Evolutionary conservation across 208 protist species (phyloP).

Genomic region (Leishmania amazonensis): DNA sequence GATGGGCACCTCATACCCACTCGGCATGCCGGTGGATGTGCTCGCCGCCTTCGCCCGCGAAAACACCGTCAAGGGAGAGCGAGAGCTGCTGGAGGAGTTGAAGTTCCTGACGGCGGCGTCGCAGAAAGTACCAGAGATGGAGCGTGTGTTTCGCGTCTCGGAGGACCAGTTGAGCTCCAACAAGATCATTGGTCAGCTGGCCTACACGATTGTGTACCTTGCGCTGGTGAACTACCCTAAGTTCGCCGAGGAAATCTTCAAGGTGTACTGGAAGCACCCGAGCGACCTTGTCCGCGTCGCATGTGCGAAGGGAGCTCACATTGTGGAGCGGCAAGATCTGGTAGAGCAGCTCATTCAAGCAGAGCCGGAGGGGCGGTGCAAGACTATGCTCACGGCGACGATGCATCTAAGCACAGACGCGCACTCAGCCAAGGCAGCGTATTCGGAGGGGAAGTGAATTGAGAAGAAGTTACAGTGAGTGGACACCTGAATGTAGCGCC

Average conservation of each 20-base stretch:
- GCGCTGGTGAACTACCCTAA: slow-evolving; percentile 74
- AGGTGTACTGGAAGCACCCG: slow-evolving; percentile 67
- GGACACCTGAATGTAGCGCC: not conserved
- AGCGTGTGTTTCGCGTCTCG: slow-evolving; percentile 83
- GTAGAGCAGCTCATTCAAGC: slow-evolving; percentile 66
- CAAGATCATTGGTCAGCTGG: slow-evolving; percentile 85
- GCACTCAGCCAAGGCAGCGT: not conserved
- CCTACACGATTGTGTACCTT: slow-evolving; percentile 91
- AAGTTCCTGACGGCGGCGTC: slow-evolving; percentile 76
- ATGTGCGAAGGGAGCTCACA: slow-evolving; percentile 84
- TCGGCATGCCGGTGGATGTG: slow-evolving; percentile 91
- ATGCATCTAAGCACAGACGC: slow-evolving; percentile 36
- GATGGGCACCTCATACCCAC: slow-evolving; percentile 87
- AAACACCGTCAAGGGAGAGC: slow-evolving; percentile 59
- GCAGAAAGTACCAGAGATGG: slow-evolving; percentile 67
- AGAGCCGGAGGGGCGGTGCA: slow-evolving; percentile 79
- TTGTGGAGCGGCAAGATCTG: slow-evolving; percentile 73
- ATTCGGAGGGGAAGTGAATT: not conserved
- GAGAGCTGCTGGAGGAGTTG: slow-evolving; percentile 83
- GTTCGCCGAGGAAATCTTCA: slow-evolving; percentile 84
- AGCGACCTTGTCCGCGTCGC: slow-evolving; percentile 88
- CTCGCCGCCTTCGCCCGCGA: slow-evolving; percentile 77
- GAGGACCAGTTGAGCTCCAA: slow-evolving; percentile 84
- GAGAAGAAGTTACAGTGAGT: not conserved
- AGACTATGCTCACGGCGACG: slow-evolving; percentile 65